Base-by-base conservation (phyloP, 352 stramenopile genomes). In the Blastocystis hominis region DNA sequence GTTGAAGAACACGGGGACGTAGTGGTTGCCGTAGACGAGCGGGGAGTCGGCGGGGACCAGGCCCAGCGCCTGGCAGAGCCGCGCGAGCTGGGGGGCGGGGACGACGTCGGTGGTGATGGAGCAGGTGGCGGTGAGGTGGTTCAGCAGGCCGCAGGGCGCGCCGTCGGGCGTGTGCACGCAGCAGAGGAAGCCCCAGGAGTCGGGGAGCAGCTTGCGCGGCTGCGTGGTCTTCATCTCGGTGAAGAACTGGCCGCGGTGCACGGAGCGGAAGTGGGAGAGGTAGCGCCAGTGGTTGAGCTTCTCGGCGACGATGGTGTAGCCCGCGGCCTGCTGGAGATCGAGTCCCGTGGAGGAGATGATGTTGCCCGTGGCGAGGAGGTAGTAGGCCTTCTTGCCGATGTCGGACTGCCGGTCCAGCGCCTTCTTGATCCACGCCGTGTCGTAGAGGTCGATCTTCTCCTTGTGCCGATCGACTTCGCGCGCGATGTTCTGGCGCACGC, bases 181-280 rank as follows among this genome's bases (percentile, higher is more conserved):
- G 91, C 97, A 99, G 50, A 99, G 86, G 89, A 99, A 99, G 6
- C 96, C 96, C 96, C 96, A 99, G 77, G 95, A 97, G 90, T 99
- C 96, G 0, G 96, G 96, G 30, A 99, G 92, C 55, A 99, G 90
- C 90, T 99, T 98, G 54, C 97, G 93, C 62, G 98, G 96, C 6
- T 95, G 92, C 10, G 97, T 99, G 53, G 96, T 99, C 90, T 98
- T 99, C 97, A 99, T 99, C 89, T 98, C 96, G 47, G 96, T 98
- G 90, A 99, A 98, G 90, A 99, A 99, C 89, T 98, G 95, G 36
- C 97, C 97, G 91, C 97, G 93, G 89, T 99, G 96, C 38, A 99
- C 96, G 54, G 94, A 97, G 6, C 96, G 94, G 90, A 99, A 99
- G 90, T 99, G 97, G 55, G 95, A 96, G 61, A 98, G 95, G 91